phyloP scores from a whole-genome alignment of 306 rosid genomes.

The Dicorynia guianensis region DNA sequence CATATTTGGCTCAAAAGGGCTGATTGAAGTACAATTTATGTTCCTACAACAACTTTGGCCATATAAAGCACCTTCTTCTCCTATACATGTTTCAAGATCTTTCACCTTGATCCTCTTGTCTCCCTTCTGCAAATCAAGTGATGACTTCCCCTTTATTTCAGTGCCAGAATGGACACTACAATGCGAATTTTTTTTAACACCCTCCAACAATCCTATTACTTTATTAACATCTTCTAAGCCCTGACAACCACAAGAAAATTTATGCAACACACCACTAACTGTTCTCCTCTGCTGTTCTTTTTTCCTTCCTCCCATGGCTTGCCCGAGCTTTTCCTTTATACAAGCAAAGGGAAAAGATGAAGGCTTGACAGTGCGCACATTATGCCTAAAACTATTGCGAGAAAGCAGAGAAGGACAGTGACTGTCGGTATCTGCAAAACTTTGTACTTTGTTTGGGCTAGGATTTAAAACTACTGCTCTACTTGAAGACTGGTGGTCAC shows the following conservation, averaged over 20 bases:
- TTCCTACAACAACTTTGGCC: slow-evolving; percentile 44
- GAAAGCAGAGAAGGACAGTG: slow-evolving; percentile 44
- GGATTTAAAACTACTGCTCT: slow-evolving; percentile 63
- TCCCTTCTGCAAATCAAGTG: slow-evolving; percentile 41
- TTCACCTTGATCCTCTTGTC: slow-evolving; percentile 38
- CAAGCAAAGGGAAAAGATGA: slow-evolving; percentile 48
- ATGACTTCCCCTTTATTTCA: slow-evolving; percentile 36
- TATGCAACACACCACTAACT: slow-evolving; percentile 27
- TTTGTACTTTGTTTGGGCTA: slow-evolving; percentile 37
- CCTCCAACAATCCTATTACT: slow-evolving; percentile 38
- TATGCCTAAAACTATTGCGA: slow-evolving; percentile 37
- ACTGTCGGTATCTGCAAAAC: slow-evolving; percentile 32
- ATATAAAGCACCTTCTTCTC: slow-evolving; percentile 51
- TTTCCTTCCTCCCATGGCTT: slow-evolving; percentile 54
- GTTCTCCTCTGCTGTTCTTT: slow-evolving; percentile 49
- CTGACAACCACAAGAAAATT: slow-evolving; percentile 32
- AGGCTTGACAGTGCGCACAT: slow-evolving; percentile 42
- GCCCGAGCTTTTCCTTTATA: slow-evolving; percentile 62
- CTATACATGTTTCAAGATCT: slow-evolving; percentile 45
- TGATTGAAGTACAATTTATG: slow-evolving; percentile 20
- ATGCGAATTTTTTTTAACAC: slow-evolving; percentile 40
- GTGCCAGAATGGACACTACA: slow-evolving; percentile 12
- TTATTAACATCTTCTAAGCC: slow-evolving; percentile 46
- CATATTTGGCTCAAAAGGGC: slow-evolving; percentile 39
- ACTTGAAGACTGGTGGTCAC: slow-evolving; percentile 41